Base-by-base conservation (phyloP, 768 basidiomycete species). In the Lactarius sanguifluus region DNA sequence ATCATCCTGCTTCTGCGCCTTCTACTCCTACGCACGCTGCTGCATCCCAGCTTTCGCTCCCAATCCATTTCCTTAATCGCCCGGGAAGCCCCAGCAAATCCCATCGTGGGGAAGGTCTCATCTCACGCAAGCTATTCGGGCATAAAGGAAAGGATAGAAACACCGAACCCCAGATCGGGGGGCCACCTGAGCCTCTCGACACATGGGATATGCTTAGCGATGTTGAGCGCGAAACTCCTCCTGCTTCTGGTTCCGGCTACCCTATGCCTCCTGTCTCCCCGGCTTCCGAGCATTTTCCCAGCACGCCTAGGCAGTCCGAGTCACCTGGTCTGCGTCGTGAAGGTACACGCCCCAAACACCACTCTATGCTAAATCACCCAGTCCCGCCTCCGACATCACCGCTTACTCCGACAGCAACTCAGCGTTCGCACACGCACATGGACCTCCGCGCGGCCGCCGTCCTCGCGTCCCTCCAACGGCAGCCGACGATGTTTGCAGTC, bases 191-290 rank as follows among this genome's bases (percentile, higher is more conserved):
- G 30, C 41, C 68, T 30, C 59, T 69, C 18, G 70, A 69, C 5
- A 62, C 45, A 32, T 71, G 70, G 70, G 70, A 71, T 5, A 59
- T 71, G 61, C 68, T 71, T 23, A 70, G 64, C 43, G 69, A 66
- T 47, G 40, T 59, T 20, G 69, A 69, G 36, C 43, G 45, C 40
- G 66, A 68, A 3, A 16, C 55, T 23, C 66, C 58, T 8, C 8
- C 41, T 28, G 34, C 55, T 41, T 15, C 64, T 57, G 34, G 7
- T 30, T 52, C 63, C 25, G 20, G 47, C 40, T 25, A 58, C 20
- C 57, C 47, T 5, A 36, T 38, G 9, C 47, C 58, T 23, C 25
- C 60, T 41, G 30, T 54, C 12, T 32, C 65, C 30, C 58, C 47
- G 25, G 34, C 40, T 32, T 47, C 56, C 18, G 66, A 68, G 36